Conservation (phyloP, 179 eudicot genomes). For the Silene coronaria region DNA sequence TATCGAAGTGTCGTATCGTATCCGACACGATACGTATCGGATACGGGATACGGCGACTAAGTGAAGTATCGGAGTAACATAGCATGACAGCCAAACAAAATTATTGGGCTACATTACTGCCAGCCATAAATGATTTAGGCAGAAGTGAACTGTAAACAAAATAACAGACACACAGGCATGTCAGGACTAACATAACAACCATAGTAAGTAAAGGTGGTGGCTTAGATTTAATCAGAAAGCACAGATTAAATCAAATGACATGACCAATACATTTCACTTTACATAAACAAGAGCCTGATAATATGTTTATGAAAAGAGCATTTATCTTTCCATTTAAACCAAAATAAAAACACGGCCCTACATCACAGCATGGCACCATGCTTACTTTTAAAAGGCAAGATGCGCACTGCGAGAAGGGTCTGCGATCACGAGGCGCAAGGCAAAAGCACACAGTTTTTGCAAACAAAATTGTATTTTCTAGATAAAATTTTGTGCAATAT, state of each 20-base stretch:
- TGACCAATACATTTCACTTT: not conserved
- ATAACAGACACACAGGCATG: not conserved
- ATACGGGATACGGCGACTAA: too few species aligned
- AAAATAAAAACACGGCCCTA: not conserved
- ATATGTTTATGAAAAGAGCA: not conserved
- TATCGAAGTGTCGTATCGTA: too few species aligned
- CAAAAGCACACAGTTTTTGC: too few species aligned
- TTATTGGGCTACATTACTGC: not conserved
- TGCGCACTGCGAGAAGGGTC: too few species aligned
- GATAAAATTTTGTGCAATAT: too few species aligned
- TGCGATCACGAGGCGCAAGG: too few species aligned
- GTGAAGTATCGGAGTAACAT: too few species aligned
- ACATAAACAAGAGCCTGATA: not conserved
- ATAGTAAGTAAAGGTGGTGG: not conserved
- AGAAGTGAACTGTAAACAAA: not conserved
- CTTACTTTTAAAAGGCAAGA: too few species aligned
- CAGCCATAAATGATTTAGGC: not conserved
- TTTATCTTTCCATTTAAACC: conserved; percentile 2
- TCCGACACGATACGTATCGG: too few species aligned
- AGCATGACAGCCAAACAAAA: not conserved
- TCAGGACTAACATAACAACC: not conserved
- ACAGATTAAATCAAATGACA: not conserved
- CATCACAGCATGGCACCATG: not conserved
- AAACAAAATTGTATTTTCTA: too few species aligned
- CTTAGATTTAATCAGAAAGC: not conserved